These are phyloP conservation scores for Aspergillus ibericus DNA, from an alignment of 2,329 filamentous ascomycete species.

Conservation along the genomic window DNA sequence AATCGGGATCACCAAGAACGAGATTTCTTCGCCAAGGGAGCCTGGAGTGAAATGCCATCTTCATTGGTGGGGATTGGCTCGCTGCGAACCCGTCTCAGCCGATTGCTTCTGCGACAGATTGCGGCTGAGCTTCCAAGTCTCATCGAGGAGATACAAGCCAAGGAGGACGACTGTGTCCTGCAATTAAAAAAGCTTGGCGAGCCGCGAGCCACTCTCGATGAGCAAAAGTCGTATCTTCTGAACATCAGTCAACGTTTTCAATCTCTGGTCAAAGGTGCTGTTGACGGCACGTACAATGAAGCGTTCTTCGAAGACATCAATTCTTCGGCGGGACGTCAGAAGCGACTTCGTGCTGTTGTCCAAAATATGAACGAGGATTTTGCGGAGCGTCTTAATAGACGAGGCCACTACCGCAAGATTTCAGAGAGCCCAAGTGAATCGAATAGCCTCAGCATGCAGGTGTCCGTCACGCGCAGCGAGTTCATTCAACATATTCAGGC, in stretches of 20 bases:
- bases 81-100: slow-evolving; percentile 34
- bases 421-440: background rate
- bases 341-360: slow-evolving; percentile 34
- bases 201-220: slow-evolving; percentile 22
- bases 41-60: slow-evolving; percentile 28
- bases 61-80: slow-evolving; percentile 25
- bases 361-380: slow-evolving; percentile 28
- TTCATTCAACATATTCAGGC: slow-evolving; percentile 46
- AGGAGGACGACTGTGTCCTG: slow-evolving; percentile 35
- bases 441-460: slow-evolving; percentile 3
- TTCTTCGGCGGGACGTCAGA: slow-evolving; percentile 24
- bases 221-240: slow-evolving; percentile 30
- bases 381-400: slow-evolving; percentile 13
- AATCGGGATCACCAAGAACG: slow-evolving; percentile 32
- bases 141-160: slow-evolving; percentile 37
- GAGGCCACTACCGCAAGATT: slow-evolving; percentile 9
- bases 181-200: slow-evolving; percentile 28
- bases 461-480: slow-evolving; percentile 28
- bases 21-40: slow-evolving; percentile 31
- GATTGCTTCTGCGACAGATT: slow-evolving; percentile 36
- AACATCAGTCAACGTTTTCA: slow-evolving; percentile 43
- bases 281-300: slow-evolving; percentile 36
- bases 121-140: slow-evolving; percentile 36
- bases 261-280: slow-evolving; percentile 32
- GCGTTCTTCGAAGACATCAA: slow-evolving; percentile 31